These are phyloP conservation scores for Salvia splendens DNA, from an alignment of 257 asterid species.

Conservation along the genomic window DNA sequence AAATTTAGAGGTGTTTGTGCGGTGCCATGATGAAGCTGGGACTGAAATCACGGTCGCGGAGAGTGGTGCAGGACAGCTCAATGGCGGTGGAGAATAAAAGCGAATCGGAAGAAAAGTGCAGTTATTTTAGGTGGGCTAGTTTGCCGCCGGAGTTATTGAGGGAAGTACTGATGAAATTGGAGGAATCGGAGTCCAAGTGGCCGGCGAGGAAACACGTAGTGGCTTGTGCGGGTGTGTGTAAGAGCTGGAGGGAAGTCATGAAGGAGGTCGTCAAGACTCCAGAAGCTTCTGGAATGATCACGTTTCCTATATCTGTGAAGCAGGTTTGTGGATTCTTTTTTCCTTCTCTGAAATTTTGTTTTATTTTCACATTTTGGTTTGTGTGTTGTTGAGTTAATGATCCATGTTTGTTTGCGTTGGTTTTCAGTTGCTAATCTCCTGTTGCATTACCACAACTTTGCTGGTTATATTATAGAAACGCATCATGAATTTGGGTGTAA, in stretches of 20 bases:
- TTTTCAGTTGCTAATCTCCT: too few species aligned
- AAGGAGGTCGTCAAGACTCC: constrained; percentile 72
- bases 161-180: constrained; percentile 64
- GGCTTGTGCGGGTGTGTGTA: constrained; percentile 89
- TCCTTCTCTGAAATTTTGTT: too few species aligned
- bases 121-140: constrained; percentile 56
- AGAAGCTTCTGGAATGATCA: constrained; percentile 70
- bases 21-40: constrained; percentile 62
- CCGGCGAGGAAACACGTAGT: constrained; percentile 79
- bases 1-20: constrained; percentile 22
- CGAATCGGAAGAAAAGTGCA: constrained; percentile 27
- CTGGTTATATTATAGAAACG: not conserved
- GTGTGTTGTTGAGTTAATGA: too few species aligned
- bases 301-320: constrained; percentile 79
- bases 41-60: constrained; percentile 63
- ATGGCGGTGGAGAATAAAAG: constrained; percentile 45
- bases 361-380: not conserved
- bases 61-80: constrained; percentile 76
- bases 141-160: constrained; percentile 80
- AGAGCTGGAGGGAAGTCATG: constrained; percentile 82
- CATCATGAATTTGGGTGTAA: constrained; percentile 9
- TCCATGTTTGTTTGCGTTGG: too few species aligned
- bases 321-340: too few species aligned
- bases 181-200: constrained; percentile 68
- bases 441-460: not conserved